Evolutionary conservation across 495 filamentous ascomycete genomes (phyloP).

Genomic region (Parathielavia hyrcaniae): DNA sequence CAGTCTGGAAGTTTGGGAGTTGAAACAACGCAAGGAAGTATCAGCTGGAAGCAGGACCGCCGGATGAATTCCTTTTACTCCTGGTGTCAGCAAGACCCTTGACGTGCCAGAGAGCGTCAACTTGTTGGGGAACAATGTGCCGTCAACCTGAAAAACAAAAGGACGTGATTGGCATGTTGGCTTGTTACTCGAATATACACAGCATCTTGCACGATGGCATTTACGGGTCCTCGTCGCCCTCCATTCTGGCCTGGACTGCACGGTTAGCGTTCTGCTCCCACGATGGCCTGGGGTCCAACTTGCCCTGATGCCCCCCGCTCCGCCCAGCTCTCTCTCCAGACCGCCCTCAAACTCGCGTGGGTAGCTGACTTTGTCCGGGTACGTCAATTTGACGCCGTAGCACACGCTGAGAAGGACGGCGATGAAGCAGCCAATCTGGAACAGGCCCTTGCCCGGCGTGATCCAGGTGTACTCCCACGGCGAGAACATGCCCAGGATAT

Average conservation of each 20-base stretch:
- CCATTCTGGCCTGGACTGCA: constrained; percentile 37
- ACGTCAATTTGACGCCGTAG: constrained; percentile 62
- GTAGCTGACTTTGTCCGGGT: constrained; percentile 77
- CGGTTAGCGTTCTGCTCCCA: constrained; percentile 8
- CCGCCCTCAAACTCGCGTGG: constrained; percentile 79
- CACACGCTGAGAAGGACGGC: constrained; percentile 61
- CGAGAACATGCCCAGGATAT: constrained; percentile 86
- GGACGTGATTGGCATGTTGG: constrained; percentile 6
- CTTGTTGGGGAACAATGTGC: not conserved
- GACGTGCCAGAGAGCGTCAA: not conserved
- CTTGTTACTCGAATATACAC: constrained; percentile 17
- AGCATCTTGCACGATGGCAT: not conserved
- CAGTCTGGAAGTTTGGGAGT: too few relatives aligned
- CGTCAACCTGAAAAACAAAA: constrained; percentile 3
- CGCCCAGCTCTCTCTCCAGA: constrained; percentile 79
- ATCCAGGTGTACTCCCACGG: constrained; percentile 85
- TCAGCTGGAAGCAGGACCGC: too few relatives aligned
- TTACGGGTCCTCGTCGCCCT: constrained; percentile 42
- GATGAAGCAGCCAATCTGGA: constrained; percentile 72
- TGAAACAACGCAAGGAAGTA: too few relatives aligned
- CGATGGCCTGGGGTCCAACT: constrained; percentile 20
- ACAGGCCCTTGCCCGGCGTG: constrained; percentile 59
- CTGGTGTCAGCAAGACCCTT: too few relatives aligned
- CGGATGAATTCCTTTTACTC: too few relatives aligned
- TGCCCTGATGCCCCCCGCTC: constrained; percentile 47